Base-by-base conservation (phyloP, 768 basidiomycete genomes). In the Inosperma sp. region DNA sequence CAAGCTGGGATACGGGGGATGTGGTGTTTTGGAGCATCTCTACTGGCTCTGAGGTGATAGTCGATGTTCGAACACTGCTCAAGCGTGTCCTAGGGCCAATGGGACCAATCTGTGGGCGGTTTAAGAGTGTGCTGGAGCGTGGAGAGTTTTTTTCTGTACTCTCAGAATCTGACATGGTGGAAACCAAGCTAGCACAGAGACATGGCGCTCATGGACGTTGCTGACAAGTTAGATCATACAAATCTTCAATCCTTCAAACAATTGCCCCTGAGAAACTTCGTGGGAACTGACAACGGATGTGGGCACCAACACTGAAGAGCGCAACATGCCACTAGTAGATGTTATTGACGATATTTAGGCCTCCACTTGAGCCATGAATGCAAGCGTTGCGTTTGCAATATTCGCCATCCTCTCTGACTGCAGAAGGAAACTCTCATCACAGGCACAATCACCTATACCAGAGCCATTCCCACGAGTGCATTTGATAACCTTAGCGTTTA, bases 61-160 rank as follows among this genome's bases (percentile, higher is more conserved):
- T 30, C 37, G 30, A 35, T 31, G 37, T 46, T 33, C 37, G 50
- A 17, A 37, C 10, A 30, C 12, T 54, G 22, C 48, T 31, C 34
- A 35, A 34, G 13, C 53, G 53, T 14, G 35, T 46, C 43, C 53
- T 55, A 30, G 53, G 53, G 5, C 53, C 53, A 17, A 49, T 19
- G 39, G 53, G 53, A 25, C 33, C 12, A 14, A 43, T 17, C 14
- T 51, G 49, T 33, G 53, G 53, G 21, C 53, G 48, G 27, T 33
- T 46, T 14, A 54, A 43, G 16, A 54, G 13, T 16, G 48, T 17
- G 21, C 44, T 54, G 33, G 48, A 21, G 17, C 44, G 53, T 16
- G 43, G 33, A 12, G 49, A 55, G 41, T 23, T 40, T 7, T 26
- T 27, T 30, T 27, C 22, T n/a, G n/a, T n/a, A 37, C 36, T 46